These are phyloP conservation scores for Schrenkiella parvula DNA, from an alignment of 345 rosid genomes.

Conservation along the genomic window DNA sequence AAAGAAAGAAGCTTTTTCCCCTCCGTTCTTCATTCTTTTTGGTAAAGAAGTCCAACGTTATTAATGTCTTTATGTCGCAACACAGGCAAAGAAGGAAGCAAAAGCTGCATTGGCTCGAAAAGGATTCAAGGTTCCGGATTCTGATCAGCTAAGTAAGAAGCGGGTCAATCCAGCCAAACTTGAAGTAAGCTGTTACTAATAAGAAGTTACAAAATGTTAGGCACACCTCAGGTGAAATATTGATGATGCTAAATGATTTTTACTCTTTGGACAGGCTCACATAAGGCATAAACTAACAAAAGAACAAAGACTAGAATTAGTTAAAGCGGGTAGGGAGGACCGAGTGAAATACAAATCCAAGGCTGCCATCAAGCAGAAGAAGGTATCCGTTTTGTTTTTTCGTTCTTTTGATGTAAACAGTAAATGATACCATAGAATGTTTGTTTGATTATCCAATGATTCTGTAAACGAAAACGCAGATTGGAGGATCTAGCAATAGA, in stretches of 20 bases:
- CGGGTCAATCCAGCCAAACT: conserved; percentile 85
- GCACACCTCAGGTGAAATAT: neutral
- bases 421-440: neutral
- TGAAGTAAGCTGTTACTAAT: conserved; percentile 56
- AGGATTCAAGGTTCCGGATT: conserved; percentile 72
- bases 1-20: neutral
- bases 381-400: conserved; percentile 38
- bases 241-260: neutral
- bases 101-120: conserved; percentile 60
- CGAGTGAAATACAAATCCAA: conserved; percentile 66
- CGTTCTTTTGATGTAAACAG: neutral
- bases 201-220: neutral
- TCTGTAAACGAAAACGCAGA: conserved; percentile 37
- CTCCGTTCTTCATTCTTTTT: neutral
- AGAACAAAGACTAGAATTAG: conserved; percentile 72
- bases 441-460: neutral
- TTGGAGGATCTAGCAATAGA: conserved; percentile 74
- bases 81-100: conserved; percentile 73
- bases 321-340: conserved; percentile 88
- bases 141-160: conserved; percentile 70
- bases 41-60: neutral
- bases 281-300: conserved; percentile 68
- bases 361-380: conserved; percentile 76
- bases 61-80: conserved; percentile 3
- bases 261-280: conserved; percentile 54